A percentile compares a stretch with the other conserved stretches of the same genome.
phyloP scores from a whole-genome alignment of 345 rosid species.

The Carallia pectinifolia region DNA sequence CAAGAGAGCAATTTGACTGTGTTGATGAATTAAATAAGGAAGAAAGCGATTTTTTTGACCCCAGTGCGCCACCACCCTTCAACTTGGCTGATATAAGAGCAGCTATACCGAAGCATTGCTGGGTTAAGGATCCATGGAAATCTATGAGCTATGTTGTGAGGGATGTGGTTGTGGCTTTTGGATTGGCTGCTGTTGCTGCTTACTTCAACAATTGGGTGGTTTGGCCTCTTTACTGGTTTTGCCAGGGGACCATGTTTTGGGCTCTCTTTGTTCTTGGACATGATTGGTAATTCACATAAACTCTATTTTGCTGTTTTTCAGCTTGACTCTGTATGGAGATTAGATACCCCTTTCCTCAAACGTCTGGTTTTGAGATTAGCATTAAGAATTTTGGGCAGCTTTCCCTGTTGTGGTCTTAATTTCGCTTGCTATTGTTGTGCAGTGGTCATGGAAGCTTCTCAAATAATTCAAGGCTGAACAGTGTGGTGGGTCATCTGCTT shows the following conservation, averaged over 20 bases:
- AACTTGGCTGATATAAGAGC: conserved; percentile 69
- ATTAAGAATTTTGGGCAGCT: too few relatives aligned
- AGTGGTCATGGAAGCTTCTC: conserved; percentile 98
- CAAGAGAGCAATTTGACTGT: conserved; percentile 14
- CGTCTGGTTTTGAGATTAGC: too few relatives aligned
- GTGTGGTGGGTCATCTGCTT: conserved; percentile 77
- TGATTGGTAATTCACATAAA: conserved; percentile 61
- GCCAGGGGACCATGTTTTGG: conserved; percentile 98
- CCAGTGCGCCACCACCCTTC: conserved; percentile 34
- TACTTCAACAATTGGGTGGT: conserved; percentile 60
- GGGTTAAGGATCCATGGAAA: conserved; percentile 86
- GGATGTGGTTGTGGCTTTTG: conserved; percentile 63
- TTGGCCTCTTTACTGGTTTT: conserved; percentile 93
- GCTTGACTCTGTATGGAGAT: too few relatives aligned
- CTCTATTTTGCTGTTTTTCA: neutral
- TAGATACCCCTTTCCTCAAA: too few relatives aligned
- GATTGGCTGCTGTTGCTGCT: conserved; percentile 75
- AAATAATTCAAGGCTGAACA: conserved; percentile 58
- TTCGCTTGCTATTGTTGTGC: conserved; percentile 20
- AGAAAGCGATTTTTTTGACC: conserved; percentile 35
- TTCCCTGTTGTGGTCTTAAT: neutral
- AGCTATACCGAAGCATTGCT: conserved; percentile 90
- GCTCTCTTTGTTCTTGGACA: conserved; percentile 96
- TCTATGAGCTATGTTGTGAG: conserved; percentile 80
- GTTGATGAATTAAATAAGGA: conserved; percentile 6